Conservation (phyloP, 345 rosid species). For the Eucalyptus cladocalyx region DNA sequence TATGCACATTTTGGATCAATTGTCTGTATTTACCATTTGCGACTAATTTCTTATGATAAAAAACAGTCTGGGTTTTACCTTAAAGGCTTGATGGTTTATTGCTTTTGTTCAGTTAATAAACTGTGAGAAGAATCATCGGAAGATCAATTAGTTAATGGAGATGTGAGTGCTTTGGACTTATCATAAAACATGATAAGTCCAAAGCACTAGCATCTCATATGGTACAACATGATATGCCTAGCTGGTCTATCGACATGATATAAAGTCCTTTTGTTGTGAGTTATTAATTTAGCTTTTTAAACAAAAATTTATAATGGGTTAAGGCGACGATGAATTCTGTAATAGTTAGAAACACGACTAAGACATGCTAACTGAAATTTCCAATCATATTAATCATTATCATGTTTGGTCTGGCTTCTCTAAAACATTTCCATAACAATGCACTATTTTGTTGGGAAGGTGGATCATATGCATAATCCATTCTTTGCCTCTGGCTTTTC, state of each 20-base stretch:
- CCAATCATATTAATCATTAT: neutral
- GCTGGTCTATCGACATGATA: neutral
- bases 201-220: neutral
- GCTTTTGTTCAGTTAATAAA: neutral
- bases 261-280: neutral
- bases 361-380: neutral
- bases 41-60: neutral
- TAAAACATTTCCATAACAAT: neutral
- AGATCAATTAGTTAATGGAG: neutral
- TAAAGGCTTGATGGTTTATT: neutral
- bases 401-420: neutral
- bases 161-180: neutral
- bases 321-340: neutral
- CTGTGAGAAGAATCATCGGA: neutral
- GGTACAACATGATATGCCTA: neutral
- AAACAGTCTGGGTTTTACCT: neutral
- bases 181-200: too few species aligned
- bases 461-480: neutral
- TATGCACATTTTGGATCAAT: neutral
- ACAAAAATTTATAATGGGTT: neutral
- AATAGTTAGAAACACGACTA: neutral
- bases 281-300: neutral
- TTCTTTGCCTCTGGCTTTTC: neutral
- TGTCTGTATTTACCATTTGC: neutral
- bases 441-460: neutral